Evolutionary conservation across 1,284 basidiomycete species (phyloP).

Genomic region (Ceratobasidium sp.): DNA sequence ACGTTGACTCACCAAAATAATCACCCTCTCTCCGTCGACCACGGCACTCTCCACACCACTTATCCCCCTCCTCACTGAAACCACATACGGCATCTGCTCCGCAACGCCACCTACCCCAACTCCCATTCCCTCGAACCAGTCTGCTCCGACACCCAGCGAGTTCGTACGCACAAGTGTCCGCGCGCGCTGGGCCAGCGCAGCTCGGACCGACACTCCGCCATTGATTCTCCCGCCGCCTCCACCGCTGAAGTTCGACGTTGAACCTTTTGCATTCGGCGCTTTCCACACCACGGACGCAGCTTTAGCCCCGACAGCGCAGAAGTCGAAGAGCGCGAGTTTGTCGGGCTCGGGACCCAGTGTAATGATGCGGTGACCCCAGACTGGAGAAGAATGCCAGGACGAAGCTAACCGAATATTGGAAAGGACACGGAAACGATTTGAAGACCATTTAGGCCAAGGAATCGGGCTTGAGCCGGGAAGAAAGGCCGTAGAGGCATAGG

Average conservation of each 20-base stretch:
- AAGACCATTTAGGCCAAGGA: constrained; percentile 27
- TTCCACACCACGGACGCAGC: constrained; percentile 17
- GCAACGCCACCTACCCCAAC: neutral
- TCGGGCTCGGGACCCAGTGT: constrained; percentile 13
- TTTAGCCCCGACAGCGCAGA: constrained; percentile 21
- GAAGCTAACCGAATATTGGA: neutral
- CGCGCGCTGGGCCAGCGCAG: constrained; percentile 29
- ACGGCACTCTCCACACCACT: neutral
- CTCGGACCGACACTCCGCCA: constrained; percentile 32
- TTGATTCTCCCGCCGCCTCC: neutral
- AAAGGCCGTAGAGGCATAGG: neutral
- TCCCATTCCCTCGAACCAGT: constrained; percentile 35
- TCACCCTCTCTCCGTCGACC: constrained; percentile 20
- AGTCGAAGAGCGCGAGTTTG: constrained; percentile 25
- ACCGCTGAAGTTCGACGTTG: neutral
- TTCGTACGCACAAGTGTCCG: constrained; percentile 26
- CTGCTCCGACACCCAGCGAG: neutral
- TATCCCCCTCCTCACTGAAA: constrained; percentile 25
- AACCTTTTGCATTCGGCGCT: neutral
- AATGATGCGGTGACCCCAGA: constrained; percentile 36
- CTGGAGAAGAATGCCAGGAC: neutral
- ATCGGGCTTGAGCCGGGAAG: neutral
- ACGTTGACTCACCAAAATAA: constrained; percentile 5
- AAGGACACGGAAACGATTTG: constrained; percentile 3
- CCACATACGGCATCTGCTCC: constrained; percentile 35